Evolutionary conservation across 805 yeast genomes (phyloP).

Genomic region (Suhomyces emberorum): DNA sequence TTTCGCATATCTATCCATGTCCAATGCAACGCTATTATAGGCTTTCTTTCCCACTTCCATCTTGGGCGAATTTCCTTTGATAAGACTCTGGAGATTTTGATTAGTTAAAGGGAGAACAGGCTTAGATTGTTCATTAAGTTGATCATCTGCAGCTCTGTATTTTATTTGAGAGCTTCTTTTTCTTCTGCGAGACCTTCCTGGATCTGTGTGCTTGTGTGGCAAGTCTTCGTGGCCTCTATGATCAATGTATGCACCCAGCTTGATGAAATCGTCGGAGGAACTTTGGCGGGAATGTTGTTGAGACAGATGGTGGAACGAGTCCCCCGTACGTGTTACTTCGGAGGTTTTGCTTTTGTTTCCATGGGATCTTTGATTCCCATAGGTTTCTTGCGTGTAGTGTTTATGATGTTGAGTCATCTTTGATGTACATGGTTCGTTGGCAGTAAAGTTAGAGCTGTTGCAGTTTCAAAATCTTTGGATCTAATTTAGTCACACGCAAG

Average conservation of each 20-base stretch:
- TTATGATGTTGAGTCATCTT: no score
- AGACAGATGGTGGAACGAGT: no score
- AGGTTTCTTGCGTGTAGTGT: no score
- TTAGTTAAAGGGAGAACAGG: conserved; percentile 33
- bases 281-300: conserved; percentile 5
- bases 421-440: no score
- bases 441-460: no score
- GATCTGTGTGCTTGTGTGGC: conserved; percentile 26
- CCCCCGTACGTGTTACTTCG: no score
- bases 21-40: conserved; percentile 29
- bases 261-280: conserved; percentile 5
- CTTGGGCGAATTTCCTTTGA: conserved; percentile 8
- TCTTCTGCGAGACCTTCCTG: conserved; percentile 26
- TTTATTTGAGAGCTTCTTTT: background rate
- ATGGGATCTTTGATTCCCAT: no score
- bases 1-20: conserved; percentile 37
- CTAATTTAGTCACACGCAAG: no score
- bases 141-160: background rate
- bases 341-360: background rate
- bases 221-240: conserved; percentile 27
- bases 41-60: conserved; percentile 5
- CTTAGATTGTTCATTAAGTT: background rate
- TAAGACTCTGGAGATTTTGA: conserved; percentile 31
- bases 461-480: no score
- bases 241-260: conserved; percentile 25